Percentiles rank a stretch among this genome's conserved stretches.
Conservation (phyloP, 2,329 filamentous ascomycete genomes). For the Arthrinium puccinioides region DNA sequence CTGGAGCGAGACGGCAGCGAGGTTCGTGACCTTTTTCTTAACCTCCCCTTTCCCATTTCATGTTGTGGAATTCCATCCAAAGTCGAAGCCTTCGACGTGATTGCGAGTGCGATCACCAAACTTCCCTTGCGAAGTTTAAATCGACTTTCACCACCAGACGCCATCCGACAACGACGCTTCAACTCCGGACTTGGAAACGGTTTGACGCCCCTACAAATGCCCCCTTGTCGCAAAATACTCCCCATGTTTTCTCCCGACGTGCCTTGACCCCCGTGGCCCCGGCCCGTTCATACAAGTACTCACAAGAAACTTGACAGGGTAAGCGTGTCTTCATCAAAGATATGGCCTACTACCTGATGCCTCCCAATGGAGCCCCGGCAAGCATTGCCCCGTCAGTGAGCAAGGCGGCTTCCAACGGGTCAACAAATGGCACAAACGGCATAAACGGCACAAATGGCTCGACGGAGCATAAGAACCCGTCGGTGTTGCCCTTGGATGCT, state of each 20-base stretch:
- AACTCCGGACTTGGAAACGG: too few species aligned
- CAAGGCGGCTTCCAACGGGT: conserved; percentile 33
- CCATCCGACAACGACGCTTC: too few species aligned
- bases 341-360: conserved; percentile 87
- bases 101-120: background rate
- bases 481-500: conserved; percentile 68
- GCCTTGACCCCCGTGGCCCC: background rate
- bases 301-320: conserved; percentile 41
- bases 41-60: conserved; percentile 9
- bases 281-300: background rate
- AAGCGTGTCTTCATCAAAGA: conserved; percentile 98
- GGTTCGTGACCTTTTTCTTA: conserved; percentile 44
- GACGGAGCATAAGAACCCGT: conserved; percentile 68
- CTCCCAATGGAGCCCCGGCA: conserved; percentile 61
- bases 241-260: background rate
- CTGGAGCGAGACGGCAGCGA: conserved; percentile 67
- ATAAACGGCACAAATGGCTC: conserved; percentile 42
- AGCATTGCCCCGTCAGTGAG: conserved; percentile 75
- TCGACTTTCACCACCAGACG: background rate
- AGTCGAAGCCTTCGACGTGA: background rate
- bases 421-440: conserved; percentile 18
- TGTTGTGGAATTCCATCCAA: too few species aligned
- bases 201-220: too few species aligned
- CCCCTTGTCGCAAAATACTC: too few species aligned
- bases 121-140: background rate